A percentile compares a stretch with the other conserved stretches of the same genome.
phyloP scores from a whole-genome alignment of 768 basidiomycete genomes.

The Mycena floridula region DNA sequence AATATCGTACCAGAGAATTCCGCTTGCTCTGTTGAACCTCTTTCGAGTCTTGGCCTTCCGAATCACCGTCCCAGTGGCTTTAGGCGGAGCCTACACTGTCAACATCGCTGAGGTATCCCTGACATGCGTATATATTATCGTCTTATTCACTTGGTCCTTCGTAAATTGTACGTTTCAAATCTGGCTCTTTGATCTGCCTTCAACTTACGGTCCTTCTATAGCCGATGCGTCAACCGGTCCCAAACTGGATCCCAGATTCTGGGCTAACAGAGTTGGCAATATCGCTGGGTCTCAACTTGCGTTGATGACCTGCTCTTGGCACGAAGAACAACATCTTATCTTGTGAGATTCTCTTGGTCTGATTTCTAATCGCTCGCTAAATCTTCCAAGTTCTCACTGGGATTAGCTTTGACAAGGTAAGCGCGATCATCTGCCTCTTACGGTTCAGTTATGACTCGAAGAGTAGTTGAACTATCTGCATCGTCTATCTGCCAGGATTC shows the following conservation, averaged over 20 bases:
- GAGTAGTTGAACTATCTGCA: slow-evolving; percentile 39
- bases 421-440: neutral
- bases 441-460: neutral
- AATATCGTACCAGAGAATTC: too few relatives aligned
- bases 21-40: slow-evolving; percentile 24
- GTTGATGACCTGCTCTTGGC: slow-evolving; percentile 49
- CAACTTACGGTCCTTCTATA: neutral
- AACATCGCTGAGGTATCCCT: slow-evolving; percentile 31
- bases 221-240: slow-evolving; percentile 3
- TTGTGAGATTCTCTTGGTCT: slow-evolving; percentile 18
- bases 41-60: slow-evolving; percentile 32
- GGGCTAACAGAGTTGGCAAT: slow-evolving; percentile 33
- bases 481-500: slow-evolving; percentile 40
- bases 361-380: neutral
- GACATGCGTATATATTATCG: slow-evolving; percentile 25
- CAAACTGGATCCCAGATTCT: slow-evolving; percentile 29
- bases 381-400: slow-evolving; percentile 52
- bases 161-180: slow-evolving; percentile 30
- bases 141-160: slow-evolving; percentile 26
- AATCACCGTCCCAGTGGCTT: slow-evolving; percentile 23
- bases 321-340: slow-evolving; percentile 54
- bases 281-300: slow-evolving; percentile 46
- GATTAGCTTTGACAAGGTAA: slow-evolving; percentile 38
- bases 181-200: neutral
- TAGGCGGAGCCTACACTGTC: slow-evolving; percentile 24